Base-by-base conservation (phyloP, 805 yeast genomes). In the Priceomyces haplophilus region DNA sequence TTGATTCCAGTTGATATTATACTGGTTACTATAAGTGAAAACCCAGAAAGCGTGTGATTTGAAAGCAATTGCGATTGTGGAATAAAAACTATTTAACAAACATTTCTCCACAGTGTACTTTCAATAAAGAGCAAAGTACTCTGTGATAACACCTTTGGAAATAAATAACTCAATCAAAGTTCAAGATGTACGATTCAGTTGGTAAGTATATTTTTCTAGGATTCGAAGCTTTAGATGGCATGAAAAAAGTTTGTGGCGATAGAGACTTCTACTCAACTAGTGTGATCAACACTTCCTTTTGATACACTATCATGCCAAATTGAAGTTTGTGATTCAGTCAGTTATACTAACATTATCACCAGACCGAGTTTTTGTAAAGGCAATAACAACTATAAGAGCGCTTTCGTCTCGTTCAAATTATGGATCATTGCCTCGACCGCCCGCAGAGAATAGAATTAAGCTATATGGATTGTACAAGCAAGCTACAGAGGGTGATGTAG, bases 381-480 rank as follows among this genome's bases (percentile, higher is more conserved):
- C 95, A 4, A 85, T 88, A 46, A 72, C 89, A 34, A 86, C 93
- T 3, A 85, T 88, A 41, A 73, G 84, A 47, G 78, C 89, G 2
- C 67, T 88, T 34, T 82, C 91, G 2, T 74, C 85, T 4, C 70
- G 83, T 41, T 72, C 83, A 16, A 78, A 80, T 34, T 72, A 78
- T 46, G 82, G 82, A 12, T 67, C 83, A 7, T 64, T 85, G 21
- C 88, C 90, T 0, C 72, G 90, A 20, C 95, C 95, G 0, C 89
- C 93, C 0, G 75, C 85, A 2, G 83, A 81, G 41, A 77, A 71
- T 46, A 62, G 95, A 25, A 79, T 83, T 44, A 73, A 73, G 49
- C 70, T 88, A 3, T 88, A 88, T 59, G 96, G 95, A 0, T 72
- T 88, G 39, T 88, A 87, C 64, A 88, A 88, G 54, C 96, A 88